A percentile compares a stretch with the other conserved stretches of the same genome.
These are phyloP conservation scores for Dactylellina leptospora DNA, from an alignment of 2,329 filamentous ascomycete genomes.

Conservation along the genomic window DNA sequence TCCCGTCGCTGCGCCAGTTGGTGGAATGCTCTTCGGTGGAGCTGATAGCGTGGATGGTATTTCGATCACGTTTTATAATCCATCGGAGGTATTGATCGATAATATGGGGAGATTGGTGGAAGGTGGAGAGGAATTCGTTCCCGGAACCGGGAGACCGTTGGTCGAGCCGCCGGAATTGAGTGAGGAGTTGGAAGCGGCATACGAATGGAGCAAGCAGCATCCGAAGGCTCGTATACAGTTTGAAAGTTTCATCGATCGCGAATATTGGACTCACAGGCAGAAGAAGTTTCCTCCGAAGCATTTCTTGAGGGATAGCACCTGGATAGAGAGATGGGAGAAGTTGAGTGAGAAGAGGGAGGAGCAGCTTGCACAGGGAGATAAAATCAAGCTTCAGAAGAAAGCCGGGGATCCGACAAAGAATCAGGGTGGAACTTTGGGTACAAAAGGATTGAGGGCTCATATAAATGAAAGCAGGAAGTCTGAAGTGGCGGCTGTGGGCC, in stretches of 20 bases:
- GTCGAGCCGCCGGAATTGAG: conserved; percentile 1
- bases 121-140: conserved; percentile 14
- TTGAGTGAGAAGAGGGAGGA: no score
- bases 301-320: conserved; percentile 16
- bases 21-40: conserved; percentile 43
- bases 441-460: no score
- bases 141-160: conserved; percentile 16
- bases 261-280: conserved; percentile 20
- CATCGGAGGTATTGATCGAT: conserved; percentile 10
- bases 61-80: conserved; percentile 46
- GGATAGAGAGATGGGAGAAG: conserved; percentile 21
- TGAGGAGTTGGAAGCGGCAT: conserved; percentile 13
- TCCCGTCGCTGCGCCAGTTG: conserved; percentile 40
- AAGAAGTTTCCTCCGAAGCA: conserved; percentile 15
- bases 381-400: no score
- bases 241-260: conserved; percentile 6
- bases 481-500: no score
- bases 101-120: conserved; percentile 9
- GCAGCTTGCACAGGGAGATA: no score
- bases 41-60: conserved; percentile 51
- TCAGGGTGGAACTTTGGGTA: no score
- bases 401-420: no score
- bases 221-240: conserved; percentile 2
- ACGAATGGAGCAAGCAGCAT: conserved; percentile 24
- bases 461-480: no score